Base-by-base conservation (phyloP, 148 eudicot genomes). In the Mesembryanthemum crystallinum region DNA sequence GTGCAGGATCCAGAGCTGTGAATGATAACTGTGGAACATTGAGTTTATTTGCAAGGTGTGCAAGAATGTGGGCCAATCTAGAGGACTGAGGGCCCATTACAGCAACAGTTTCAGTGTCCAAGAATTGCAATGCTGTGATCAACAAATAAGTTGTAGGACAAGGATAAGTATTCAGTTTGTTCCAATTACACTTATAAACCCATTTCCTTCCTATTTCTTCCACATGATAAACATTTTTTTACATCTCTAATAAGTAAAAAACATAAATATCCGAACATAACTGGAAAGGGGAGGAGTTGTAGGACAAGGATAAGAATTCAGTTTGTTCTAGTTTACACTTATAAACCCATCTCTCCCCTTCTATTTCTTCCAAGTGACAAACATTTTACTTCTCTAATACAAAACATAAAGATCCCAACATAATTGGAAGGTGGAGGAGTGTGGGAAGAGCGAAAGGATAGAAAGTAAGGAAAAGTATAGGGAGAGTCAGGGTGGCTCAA, bases 61-160 rank as follows among this genome's bases (percentile, higher is more conserved):
- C 84, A 61, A 90, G 78, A 37, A 84, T 85, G 23, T 81, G 89
- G 17, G 96, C 92, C 76, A 80, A 64, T 7, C 54, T 80, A 1
- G 96, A 80, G 21, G 84, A 37, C 77, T 89, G 91, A 15, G 96
- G 92, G n/a, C 92, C 96, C 13, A 91, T 85, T 39, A 89, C 78
- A 51, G 87, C 92, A 47, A 90, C 88, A 30, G 77, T 78, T 21
- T 90, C 86, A n/a, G 21, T 77, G 84, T 84, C 87, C 96, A 90
- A 85, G 80, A 90, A 84, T 73, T 76, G 85, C 78, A 90, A 78
- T 51, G 90, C 96, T 90, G 86, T 69, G 20, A 75, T 59, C 49
- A 71, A 57, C 47, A 13, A 60, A 30, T 35, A 77, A 42, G 66
- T 13, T 8, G 39, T 45, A 71, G 14, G 70, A 24, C 61, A 70